phyloP scores from a whole-genome alignment of 1,284 basidiomycete species.

The Leccinum griseonigrum region DNA sequence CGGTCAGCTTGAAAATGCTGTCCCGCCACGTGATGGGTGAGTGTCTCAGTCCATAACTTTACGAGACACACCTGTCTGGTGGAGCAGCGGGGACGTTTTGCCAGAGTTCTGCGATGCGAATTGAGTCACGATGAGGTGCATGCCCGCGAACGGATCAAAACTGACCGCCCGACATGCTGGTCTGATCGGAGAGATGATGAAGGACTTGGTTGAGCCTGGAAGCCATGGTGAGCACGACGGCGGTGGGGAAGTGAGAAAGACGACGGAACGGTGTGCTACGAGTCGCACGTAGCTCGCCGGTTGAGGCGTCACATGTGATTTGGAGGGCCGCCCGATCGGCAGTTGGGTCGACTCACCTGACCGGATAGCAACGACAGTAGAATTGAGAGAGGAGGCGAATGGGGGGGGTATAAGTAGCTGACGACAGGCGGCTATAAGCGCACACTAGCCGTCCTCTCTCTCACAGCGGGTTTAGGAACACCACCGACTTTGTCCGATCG shows the following conservation, averaged over 20 bases:
- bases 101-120: constrained; percentile 58
- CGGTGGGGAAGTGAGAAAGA: not conserved
- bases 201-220: constrained; percentile 53
- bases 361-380: constrained; percentile 1
- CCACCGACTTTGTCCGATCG: constrained; percentile 1
- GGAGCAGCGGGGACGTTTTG: constrained; percentile 74
- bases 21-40: constrained; percentile 6
- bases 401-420: not conserved
- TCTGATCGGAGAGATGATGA: constrained; percentile 39
- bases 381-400: not conserved
- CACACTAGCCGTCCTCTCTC: not conserved
- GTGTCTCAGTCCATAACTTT: not conserved
- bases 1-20: constrained; percentile 92
- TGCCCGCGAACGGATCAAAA: constrained; percentile 11
- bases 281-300: not conserved
- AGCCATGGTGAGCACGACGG: constrained; percentile 39
- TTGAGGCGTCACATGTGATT: constrained; percentile 26
- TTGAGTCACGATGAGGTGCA: constrained; percentile 4
- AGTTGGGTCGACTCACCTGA: constrained; percentile 5
- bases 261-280: not conserved
- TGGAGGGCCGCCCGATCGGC: not conserved
- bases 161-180: constrained; percentile 51
- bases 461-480: not conserved
- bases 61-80: constrained; percentile 60
- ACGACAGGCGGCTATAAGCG: not conserved